Evolutionary conservation across 1,284 basidiomycete genomes (phyloP).

Genomic region (Malassezia vespertilionis): DNA sequence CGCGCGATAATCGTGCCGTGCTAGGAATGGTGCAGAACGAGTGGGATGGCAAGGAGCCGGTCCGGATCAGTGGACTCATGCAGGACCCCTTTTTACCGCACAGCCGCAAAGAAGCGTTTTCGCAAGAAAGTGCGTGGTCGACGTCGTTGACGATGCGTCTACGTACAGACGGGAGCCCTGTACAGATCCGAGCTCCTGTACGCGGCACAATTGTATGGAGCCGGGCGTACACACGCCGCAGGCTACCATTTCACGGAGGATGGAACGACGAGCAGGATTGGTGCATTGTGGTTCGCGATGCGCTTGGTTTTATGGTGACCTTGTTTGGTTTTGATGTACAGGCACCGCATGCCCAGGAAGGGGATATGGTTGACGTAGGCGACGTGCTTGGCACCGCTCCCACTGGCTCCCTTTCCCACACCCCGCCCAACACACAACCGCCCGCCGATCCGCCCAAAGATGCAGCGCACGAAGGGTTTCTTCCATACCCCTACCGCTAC

Average conservation of each 20-base stretch:
- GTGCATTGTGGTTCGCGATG: constrained; percentile 34
- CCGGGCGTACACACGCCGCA: constrained; percentile 22
- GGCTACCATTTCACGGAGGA: constrained; percentile 22
- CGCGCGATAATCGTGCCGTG: constrained; percentile 19
- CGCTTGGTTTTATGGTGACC: constrained; percentile 35
- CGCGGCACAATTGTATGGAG: constrained; percentile 34
- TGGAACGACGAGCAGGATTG: constrained; percentile 28
- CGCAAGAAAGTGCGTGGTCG: constrained; percentile 2
- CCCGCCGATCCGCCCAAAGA: constrained; percentile 24
- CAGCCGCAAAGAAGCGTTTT: constrained; percentile 9
- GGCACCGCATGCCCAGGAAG: constrained; percentile 11
- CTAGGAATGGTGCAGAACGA: constrained; percentile 16
- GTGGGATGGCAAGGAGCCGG: constrained; percentile 22
- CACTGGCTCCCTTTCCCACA: constrained; percentile 14
- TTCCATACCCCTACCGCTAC: constrained; percentile 30
- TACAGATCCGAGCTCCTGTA: constrained; percentile 30
- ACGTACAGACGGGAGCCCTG: constrained; percentile 17
- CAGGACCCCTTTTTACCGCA: constrained; percentile 28
- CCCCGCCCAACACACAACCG: constrained; percentile 21
- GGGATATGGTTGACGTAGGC: constrained; percentile 25
- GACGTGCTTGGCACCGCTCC: constrained; percentile 25
- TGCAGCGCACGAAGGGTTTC: constrained; percentile 18
- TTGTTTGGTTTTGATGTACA: constrained; percentile 25
- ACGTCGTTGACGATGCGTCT: constrained; percentile 10
- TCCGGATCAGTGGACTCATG: constrained; percentile 31